Evolutionary conservation across 163 green algal species (phyloP), one percentile per base, ranked within the genome.

Genomic region (Volvox carteri): DNA sequence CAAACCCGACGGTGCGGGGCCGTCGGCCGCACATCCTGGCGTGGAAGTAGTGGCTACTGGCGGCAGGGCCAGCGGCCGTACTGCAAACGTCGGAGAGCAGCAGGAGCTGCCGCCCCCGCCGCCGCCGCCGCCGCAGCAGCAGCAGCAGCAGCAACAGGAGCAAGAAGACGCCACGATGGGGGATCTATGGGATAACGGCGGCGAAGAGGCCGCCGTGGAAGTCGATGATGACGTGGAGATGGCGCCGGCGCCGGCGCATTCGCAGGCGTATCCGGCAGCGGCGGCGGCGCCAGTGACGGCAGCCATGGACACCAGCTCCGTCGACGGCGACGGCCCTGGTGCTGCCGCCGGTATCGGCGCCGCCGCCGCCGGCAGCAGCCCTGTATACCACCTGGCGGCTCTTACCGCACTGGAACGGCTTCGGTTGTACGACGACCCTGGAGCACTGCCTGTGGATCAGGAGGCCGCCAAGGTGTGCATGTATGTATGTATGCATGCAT

Each of bases 371-470:
- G 56, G 33, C 60, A 33, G 21, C 42, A 78, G 60, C 33, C 79
- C 79, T 1, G 30, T 48, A 8, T 67, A 33, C 7, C 19, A 23
- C 0, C 80, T 87, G 80, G 44, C 80, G 2, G 44, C 65, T 21
- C 65, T 87, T 30, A 42, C 46, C 4, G 21, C 30, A 25, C 62
- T 87, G 46, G 80, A 87, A 67, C 62, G 65, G 33, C 30, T 87
- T 16, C 30, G 80, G 8, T 23, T 87, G 42, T 87, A 87, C 80
- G 80, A 87, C 65, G 80, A 87, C 30, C 65, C 46, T 0, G 65
- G 80, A 33, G 62, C 48, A 0, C 62, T 87, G 80, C n/a, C 65
- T 7, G n/a, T 79, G 0, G 80, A 87, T 23, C n/a, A 87, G 46
- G 80, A 70, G 3, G 65, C 80, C 4, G 65, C 65, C 0, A 56